Conservation (phyloP, 257 asterid species). For the Echium plantagineum region DNA sequence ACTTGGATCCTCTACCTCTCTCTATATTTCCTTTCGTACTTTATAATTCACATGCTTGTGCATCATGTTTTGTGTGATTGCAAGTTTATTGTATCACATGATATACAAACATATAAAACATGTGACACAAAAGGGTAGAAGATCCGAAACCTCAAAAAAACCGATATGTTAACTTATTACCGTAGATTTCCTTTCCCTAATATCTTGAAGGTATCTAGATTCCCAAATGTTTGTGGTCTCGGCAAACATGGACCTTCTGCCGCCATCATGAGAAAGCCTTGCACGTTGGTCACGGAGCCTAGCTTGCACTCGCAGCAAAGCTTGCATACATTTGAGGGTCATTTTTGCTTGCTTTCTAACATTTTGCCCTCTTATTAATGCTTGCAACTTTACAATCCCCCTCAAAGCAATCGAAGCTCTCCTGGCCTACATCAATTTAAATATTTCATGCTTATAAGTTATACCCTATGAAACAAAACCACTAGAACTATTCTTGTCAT, state of each 20-base stretch:
- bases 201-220: conserved; percentile 16
- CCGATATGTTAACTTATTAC: conserved; percentile 7
- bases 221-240: conserved; percentile 18
- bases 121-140: too few species aligned
- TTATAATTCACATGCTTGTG: too few species aligned
- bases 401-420: conserved; percentile 37
- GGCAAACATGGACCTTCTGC: conserved; percentile 20
- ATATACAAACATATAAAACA: too few species aligned
- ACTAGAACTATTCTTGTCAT: background rate
- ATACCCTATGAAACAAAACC: too few species aligned
- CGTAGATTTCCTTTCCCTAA: conserved; percentile 18
- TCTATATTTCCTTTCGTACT: too few species aligned
- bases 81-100: too few species aligned
- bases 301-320: conserved; percentile 36
- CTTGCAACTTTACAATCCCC: conserved; percentile 43
- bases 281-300: conserved; percentile 23
- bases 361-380: conserved; percentile 36
- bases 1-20: too few species aligned
- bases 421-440: conserved; percentile 22
- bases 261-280: conserved; percentile 23
- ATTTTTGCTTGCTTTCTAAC: conserved; percentile 36
- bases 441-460: too few species aligned
- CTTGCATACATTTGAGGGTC: conserved; percentile 40
- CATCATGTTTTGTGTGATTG: too few species aligned
- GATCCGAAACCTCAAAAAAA: background rate